Base-by-base conservation (phyloP, 306 rosid species). In the Cicer chorassanicum region DNA sequence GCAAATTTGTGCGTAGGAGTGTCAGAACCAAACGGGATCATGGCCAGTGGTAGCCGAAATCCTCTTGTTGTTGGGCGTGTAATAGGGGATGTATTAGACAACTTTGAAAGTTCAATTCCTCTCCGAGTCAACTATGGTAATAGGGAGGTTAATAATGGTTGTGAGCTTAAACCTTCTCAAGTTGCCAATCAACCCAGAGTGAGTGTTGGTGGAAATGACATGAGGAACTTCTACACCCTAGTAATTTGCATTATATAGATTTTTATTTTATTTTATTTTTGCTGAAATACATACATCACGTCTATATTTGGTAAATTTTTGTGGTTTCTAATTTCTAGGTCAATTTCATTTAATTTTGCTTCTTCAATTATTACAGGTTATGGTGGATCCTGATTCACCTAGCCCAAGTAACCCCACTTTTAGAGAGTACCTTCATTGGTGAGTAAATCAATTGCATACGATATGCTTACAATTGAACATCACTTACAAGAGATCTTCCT, bases 401-500 rank as follows among this genome's bases (percentile, higher is more conserved):
- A 84, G 67, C 69, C 84, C 84, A 8, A 84, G 87, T 62, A 70
- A 84, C 21, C 87, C 87, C 6, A 72, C 2, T 29, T 72, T 16
- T 49, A 84, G 80, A 61, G 84, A 76, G 66, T 80, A 84, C 68
- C 82, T 84, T 7, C 87, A 80, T n/a, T 84, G 87, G 87, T 84
- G 43, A 80, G 80, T 72, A 36, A 12, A 29, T 19, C 5, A 42
- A 62, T 42, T 13, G 15, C 41, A 41, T 46, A 1, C 15, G 16
- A 11, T 24, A 6, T 6, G 6, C 36, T 12, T 54, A 14, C 36
- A 38, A 24, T 15, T 53, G 60, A 61, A 48, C 8, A 21, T 39
- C 7, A 46, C 14, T 41, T 55, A 18, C 11, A 36, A 9, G 43
- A 56, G 2, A 38, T 18, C 38, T 59, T 61, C 9, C 24, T 62